phyloP scores from a whole-genome alignment of 2,329 filamentous ascomycete genomes.

The Nannizziopsis arthrosporioides region DNA sequence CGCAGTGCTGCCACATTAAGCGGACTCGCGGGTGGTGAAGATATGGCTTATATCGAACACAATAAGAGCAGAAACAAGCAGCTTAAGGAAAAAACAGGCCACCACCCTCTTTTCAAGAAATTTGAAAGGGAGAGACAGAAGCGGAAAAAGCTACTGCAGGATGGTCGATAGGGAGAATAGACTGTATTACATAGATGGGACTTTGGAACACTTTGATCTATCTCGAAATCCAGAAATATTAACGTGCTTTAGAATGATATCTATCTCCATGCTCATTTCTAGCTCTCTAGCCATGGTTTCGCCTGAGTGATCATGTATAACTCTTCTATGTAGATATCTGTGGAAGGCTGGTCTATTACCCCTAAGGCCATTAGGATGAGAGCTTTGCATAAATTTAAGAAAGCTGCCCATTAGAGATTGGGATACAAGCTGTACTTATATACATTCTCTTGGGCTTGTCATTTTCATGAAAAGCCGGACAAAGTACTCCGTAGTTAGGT shows the following conservation, averaged over 20 bases:
- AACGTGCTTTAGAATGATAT: too few species aligned
- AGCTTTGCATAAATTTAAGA: too few species aligned
- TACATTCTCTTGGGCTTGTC: too few species aligned
- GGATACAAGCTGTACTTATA: too few species aligned
- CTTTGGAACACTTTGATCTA: neutral
- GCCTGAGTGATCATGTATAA: neutral
- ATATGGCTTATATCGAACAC: slow-evolving; percentile 92
- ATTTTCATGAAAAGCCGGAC: too few species aligned
- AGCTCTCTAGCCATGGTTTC: too few species aligned
- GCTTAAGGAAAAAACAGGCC: slow-evolving; percentile 50
- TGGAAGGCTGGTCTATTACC: neutral
- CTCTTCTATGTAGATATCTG: neutral
- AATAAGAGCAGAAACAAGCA: slow-evolving; percentile 61
- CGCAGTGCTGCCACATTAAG: slow-evolving; percentile 75
- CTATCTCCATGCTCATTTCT: too few species aligned
- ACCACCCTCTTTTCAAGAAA: slow-evolving; percentile 55
- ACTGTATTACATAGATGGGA: slow-evolving; percentile 1
- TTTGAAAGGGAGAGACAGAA: slow-evolving; percentile 51
- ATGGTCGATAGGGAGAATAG: neutral
- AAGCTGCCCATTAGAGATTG: too few species aligned
- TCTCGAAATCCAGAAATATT: neutral
- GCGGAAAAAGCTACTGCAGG: slow-evolving; percentile 35
- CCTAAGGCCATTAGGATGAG: too few species aligned
- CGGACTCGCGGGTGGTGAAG: slow-evolving; percentile 79
- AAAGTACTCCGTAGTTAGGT: too few species aligned